phyloP scores from a whole-genome alignment of 371 early-diverging fungal species.

The Mortierella sp. region DNA sequence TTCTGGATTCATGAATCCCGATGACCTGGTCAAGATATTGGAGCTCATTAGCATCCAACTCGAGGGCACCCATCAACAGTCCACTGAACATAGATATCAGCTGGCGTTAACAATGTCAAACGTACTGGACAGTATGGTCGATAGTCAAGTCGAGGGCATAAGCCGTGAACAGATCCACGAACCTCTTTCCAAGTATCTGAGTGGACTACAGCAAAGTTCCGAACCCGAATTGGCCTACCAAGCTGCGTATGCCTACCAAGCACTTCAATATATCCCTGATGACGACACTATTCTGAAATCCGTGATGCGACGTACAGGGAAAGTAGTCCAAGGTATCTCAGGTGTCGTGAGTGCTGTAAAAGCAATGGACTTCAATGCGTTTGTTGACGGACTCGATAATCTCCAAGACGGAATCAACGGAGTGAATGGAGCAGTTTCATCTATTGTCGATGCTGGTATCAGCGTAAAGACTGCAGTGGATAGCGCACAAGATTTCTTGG shows the following conservation, averaged over 20 bases:
- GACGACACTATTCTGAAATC: neutral
- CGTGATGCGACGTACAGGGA: neutral
- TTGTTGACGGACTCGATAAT: too few species aligned
- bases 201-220: neutral
- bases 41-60: conserved; percentile 2
- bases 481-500: neutral
- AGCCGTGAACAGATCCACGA: conserved; percentile 5
- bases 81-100: neutral
- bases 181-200: conserved; percentile 3
- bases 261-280: conserved; percentile 1
- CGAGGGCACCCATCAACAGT: conserved; percentile 3
- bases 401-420: too few species aligned
- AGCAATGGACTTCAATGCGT: neutral
- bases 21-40: conserved; percentile 13
- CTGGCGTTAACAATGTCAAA: neutral
- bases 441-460: neutral
- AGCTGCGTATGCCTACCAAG: neutral
- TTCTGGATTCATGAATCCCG: neutral
- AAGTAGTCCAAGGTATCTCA: too few species aligned
- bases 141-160: neutral
- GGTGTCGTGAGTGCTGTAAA: too few species aligned
- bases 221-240: conserved; percentile 9
- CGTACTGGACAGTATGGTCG: neutral
- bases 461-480: neutral
- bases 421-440: too few species aligned